Conservation (phyloP, 345 rosid genomes). For the Eucalyptus camaldulensis region DNA sequence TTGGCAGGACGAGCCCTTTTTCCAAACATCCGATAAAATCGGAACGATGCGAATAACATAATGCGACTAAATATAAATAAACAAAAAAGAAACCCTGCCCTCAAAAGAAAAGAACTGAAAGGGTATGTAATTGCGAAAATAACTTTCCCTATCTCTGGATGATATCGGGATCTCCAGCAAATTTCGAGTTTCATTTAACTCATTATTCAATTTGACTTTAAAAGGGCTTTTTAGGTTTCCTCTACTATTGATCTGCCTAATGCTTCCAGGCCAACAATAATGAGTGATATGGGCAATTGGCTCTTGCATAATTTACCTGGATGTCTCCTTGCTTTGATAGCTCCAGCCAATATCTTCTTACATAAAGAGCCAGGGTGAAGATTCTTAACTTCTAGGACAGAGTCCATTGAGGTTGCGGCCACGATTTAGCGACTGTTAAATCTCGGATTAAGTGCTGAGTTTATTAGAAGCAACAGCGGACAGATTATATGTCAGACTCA, state of each 20-base stretch:
- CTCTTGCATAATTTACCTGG: background rate
- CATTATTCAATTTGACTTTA: background rate
- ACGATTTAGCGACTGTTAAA: background rate
- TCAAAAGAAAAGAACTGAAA: background rate
- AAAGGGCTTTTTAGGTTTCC: background rate
- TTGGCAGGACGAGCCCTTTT: background rate
- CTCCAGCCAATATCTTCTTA: background rate
- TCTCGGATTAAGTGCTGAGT: background rate
- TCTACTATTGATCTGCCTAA: background rate
- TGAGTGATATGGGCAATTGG: background rate
- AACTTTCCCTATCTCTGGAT: background rate
- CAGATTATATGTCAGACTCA: background rate
- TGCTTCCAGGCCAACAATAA: background rate
- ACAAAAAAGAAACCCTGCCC: background rate
- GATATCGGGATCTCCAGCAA: background rate
- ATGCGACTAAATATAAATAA: rapidly evolving
- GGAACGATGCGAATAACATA: background rate
- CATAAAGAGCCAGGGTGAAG: background rate
- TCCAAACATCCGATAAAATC: background rate
- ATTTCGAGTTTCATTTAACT: background rate
- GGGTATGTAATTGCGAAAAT: background rate
- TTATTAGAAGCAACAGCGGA: background rate
- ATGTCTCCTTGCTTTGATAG: background rate
- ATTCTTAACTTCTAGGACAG: background rate
- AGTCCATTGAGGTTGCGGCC: background rate